phyloP scores from a whole-genome alignment of 768 basidiomycete genomes.

The Rossbeevera mucosa region DNA sequence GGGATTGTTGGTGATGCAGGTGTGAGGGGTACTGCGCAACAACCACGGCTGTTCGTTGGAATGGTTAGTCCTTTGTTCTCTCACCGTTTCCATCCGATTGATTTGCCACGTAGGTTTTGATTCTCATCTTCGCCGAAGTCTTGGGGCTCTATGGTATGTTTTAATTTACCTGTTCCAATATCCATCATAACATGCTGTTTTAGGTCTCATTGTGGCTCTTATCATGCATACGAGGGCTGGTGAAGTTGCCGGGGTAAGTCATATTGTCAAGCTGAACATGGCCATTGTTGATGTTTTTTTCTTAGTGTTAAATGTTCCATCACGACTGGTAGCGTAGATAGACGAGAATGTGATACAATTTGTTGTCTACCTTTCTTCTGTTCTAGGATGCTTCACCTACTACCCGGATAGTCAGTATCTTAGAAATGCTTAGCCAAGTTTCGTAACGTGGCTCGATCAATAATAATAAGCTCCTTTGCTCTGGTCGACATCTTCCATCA shows the following conservation, averaged over 20 bases:
- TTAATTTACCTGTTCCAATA: not conserved
- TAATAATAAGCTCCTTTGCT: not conserved
- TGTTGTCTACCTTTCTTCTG: slow-evolving; percentile 6
- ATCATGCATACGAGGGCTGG: slow-evolving; percentile 84
- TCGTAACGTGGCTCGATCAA: not conserved
- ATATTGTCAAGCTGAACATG: not conserved
- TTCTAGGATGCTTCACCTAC: slow-evolving; percentile 3
- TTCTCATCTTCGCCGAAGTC: slow-evolving; percentile 97
- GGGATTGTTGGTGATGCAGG: slow-evolving; percentile 99
- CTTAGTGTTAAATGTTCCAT: slow-evolving; percentile 24
- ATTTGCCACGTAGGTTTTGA: slow-evolving; percentile 63
- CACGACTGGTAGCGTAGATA: slow-evolving; percentile 5
- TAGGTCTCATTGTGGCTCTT: slow-evolving; percentile 86
- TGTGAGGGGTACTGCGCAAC: slow-evolving; percentile 96
- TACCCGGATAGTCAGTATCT: not conserved
- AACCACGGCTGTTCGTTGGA: slow-evolving; percentile 89
- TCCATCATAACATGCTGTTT: not conserved
- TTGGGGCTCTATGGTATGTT: slow-evolving; percentile 79
- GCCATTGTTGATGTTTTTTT: not conserved
- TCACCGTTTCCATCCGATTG: not conserved
- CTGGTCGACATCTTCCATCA: slow-evolving; percentile 6
- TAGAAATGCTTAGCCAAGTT: not conserved
- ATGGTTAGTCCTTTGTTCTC: slow-evolving; percentile 53
- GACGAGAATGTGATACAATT: slow-evolving; percentile 1
- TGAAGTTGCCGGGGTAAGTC: slow-evolving; percentile 19